These are phyloP conservation scores for Tolypocladium sp. DNA, from an alignment of 2,329 filamentous ascomycete species.

Conservation along the genomic window DNA sequence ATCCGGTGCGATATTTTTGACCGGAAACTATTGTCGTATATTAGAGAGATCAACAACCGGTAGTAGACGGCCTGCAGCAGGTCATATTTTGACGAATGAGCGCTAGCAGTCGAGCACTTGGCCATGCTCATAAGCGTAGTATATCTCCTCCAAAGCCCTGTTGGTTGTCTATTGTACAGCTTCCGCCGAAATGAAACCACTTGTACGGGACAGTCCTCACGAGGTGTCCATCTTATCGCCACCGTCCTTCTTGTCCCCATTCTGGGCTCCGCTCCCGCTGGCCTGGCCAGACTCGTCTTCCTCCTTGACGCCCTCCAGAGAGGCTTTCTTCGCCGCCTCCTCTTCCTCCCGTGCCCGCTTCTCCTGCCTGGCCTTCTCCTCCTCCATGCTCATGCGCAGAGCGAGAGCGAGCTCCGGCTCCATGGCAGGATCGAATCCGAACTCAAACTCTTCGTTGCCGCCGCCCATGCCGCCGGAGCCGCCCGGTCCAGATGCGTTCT, in stretches of 20 bases:
- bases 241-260: constrained; percentile 38
- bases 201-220: constrained; percentile 6
- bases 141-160: background rate
- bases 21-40: constrained; percentile 70
- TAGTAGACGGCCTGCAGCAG: constrained; percentile 12
- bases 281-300: constrained; percentile 56
- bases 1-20: constrained; percentile 94
- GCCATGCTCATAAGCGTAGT: background rate
- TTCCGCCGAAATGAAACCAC: background rate
- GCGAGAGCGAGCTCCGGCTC: constrained; percentile 93
- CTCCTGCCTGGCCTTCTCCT: constrained; percentile 90
- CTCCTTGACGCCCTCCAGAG: constrained; percentile 74
- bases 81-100: background rate
- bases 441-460: constrained; percentile 57
- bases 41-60: constrained; percentile 61
- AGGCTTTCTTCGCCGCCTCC: constrained; percentile 61
- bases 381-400: constrained; percentile 94
- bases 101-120: background rate
- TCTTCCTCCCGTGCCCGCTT: constrained; percentile 72
- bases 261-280: constrained; percentile 30
- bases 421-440: constrained; percentile 81
- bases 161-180: constrained; percentile 23
- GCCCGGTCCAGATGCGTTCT: constrained; percentile 51
- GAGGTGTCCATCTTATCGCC: constrained; percentile 88
- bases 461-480: constrained; percentile 49